These are phyloP conservation scores for Ogataea kodamae DNA, from an alignment of 805 yeast species.

Conservation along the genomic window DNA sequence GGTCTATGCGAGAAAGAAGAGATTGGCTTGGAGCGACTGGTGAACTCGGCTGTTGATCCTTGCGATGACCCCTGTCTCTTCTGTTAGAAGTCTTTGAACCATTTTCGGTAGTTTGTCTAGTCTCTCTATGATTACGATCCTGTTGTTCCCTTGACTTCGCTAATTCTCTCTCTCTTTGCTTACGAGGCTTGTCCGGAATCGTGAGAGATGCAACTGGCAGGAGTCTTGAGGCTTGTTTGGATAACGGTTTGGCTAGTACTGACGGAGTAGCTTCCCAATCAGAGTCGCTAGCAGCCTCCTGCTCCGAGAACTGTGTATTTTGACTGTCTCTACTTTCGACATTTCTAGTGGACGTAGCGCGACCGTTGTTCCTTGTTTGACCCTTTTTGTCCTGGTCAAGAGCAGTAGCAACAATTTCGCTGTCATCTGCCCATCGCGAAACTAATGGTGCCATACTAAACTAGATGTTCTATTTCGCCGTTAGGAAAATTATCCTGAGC, in stretches of 20 bases:
- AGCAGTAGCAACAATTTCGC: conserved; percentile 24
- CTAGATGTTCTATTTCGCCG: conserved; percentile 2
- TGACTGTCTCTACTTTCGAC: conserved; percentile 5
- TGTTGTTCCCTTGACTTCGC: conserved; percentile 4
- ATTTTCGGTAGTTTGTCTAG: no score
- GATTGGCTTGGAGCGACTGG: conserved; percentile 6
- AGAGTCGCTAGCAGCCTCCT: conserved; percentile 4
- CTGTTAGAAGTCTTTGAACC: neutral
- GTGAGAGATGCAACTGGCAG: conserved; percentile 9
- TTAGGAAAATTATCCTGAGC: conserved; percentile 1
- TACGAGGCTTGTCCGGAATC: conserved; percentile 1
- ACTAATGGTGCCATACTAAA: conserved; percentile 16
- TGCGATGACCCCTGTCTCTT: neutral
- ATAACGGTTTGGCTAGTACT: conserved; percentile 5
- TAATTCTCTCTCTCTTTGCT: conserved; percentile 4
- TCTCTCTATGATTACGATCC: neutral
- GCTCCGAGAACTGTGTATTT: conserved; percentile 5
- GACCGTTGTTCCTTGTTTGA: neutral
- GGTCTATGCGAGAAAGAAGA: conserved; percentile 8
- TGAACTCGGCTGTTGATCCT: conserved; percentile 1
- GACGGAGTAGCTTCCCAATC: conserved; percentile 13
- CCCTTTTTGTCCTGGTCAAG: conserved; percentile 17
- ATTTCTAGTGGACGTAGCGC: conserved; percentile 1
- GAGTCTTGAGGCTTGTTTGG: conserved; percentile 18
- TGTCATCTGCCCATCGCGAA: conserved; percentile 35